Base-by-base conservation (phyloP, 805 yeast genomes). In the Blastobotrys peoriensis region DNA sequence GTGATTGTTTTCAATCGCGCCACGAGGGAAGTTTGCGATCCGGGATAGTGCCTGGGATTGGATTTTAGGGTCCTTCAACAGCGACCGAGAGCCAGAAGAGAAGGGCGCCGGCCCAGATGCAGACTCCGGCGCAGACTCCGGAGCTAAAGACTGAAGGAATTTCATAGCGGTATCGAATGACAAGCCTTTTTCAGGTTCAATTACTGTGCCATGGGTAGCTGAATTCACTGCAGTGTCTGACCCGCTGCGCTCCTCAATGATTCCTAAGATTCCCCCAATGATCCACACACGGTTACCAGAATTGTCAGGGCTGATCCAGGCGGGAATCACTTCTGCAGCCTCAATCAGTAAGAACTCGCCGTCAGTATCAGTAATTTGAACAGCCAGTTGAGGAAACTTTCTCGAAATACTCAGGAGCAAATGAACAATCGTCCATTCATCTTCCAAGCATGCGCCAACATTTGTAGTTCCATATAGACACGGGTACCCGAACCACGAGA, bases 321-420 rank as follows among this genome's bases (percentile, higher is more conserved):
- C 62, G 0, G 80, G 79, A 2, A 78, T 46, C 1, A 50, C 45
- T 3, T 76, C 73, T 30, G 71, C 65, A 1, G 73, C 68, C 48
- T 76, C 81, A 5, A 74, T 67, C 37, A 81, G 55, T 6, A 79
- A 41, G 38, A 74, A 71, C 46, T 81, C 86, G 5, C 80, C 77
- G 38, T 76, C 82, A 1, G 71, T 68, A 53, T 79, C 86, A 47
- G 66, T 35, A 18, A 62, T 41, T 30, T 49, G 44, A 15, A 51
- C 41, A 33, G 33, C 48, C 4, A 53, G 48, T 3, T 50, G 46
- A 5, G 44, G 43, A 10, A 44, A 44, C 34, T 20, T 27, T n/a
- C 20, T 25, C n/a, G 51, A 49, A 8, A 58, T 41, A 35, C 48
- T 46, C 6, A 47, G 45, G 27, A 61, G 52, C 5, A 59, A 41